phyloP scores from a whole-genome alignment of 495 filamentous ascomycete species.

The Aspergillus cristatus region DNA sequence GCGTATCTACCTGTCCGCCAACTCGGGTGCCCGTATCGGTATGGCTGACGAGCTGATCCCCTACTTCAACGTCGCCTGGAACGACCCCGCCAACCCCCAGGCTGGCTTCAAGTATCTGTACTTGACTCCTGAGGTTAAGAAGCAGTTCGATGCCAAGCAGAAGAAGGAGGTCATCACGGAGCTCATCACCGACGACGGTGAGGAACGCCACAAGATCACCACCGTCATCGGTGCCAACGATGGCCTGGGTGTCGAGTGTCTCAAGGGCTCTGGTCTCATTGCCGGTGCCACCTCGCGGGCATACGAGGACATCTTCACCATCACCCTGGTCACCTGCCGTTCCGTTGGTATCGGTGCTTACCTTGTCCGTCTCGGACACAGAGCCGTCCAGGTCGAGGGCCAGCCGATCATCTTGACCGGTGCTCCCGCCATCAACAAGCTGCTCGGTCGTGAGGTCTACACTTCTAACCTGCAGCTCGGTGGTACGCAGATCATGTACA shows the following conservation, averaged over 20 bases:
- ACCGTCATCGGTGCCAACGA: constrained; percentile 93
- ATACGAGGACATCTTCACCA: constrained; percentile 98
- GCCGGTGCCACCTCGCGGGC: constrained; percentile 94
- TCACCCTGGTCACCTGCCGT: constrained; percentile 94
- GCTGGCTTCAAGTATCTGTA: constrained; percentile 98
- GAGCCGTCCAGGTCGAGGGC: constrained; percentile 97
- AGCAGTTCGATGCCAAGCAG: constrained; percentile 77
- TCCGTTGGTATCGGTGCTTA: constrained; percentile 98
- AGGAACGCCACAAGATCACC: constrained; percentile 87
- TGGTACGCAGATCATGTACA: constrained; percentile 99
- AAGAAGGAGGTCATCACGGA: constrained; percentile 82
- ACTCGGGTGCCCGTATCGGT: constrained; percentile 97
- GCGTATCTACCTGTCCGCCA: constrained; percentile 94
- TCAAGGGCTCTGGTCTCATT: constrained; percentile 95
- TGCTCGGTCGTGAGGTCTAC: constrained; percentile 96
- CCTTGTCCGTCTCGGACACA: constrained; percentile 92
- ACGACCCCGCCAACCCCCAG: constrained; percentile 73
- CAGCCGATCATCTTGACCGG: constrained; percentile 98
- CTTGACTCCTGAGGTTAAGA: constrained; percentile 76
- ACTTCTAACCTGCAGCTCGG: constrained; percentile 97
- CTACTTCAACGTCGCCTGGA: constrained; percentile 95
- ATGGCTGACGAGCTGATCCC: constrained; percentile 96
- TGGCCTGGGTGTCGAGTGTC: constrained; percentile 93
- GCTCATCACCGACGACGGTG: constrained; percentile 71
- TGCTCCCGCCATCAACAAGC: constrained; percentile 94